These are phyloP conservation scores for Pythium coloratum DNA, from an alignment of 352 stramenopile genomes.

Conservation along the genomic window DNA sequence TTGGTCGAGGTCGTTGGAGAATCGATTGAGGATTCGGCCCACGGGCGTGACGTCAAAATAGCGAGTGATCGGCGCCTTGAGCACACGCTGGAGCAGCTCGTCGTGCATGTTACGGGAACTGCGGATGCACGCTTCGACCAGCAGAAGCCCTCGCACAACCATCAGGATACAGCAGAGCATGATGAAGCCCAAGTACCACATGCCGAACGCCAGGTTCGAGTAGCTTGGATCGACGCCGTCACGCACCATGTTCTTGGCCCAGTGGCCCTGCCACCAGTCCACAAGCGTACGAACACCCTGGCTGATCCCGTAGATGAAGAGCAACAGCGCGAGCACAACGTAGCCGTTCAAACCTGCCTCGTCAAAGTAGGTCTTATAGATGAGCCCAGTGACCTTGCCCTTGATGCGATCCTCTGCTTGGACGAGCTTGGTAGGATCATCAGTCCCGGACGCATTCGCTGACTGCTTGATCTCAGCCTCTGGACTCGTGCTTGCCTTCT, in stretches of 20 bases:
- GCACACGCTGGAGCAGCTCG: slow-evolving; percentile 40
- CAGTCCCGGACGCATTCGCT: neutral
- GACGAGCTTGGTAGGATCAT: slow-evolving; percentile 9
- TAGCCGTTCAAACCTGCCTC: slow-evolving; percentile 24
- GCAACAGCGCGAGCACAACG: slow-evolving; percentile 10
- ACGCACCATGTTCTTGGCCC: slow-evolving; percentile 25
- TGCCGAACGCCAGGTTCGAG: slow-evolving; percentile 5
- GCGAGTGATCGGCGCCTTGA: slow-evolving; percentile 47
- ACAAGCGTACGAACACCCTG: slow-evolving; percentile 11
- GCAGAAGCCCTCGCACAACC: slow-evolving; percentile 28
- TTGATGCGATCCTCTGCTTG: slow-evolving; percentile 28
- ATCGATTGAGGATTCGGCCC: slow-evolving; percentile 62
- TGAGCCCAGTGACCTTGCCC: slow-evolving; percentile 20
- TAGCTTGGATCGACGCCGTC: slow-evolving; percentile 3
- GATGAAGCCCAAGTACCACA: slow-evolving; percentile 44
- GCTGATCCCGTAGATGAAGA: slow-evolving; percentile 1
- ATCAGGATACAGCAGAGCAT: slow-evolving; percentile 25
- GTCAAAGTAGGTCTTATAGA: slow-evolving; percentile 26
- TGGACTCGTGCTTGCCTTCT: neutral
- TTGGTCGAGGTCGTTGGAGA: slow-evolving; percentile 61
- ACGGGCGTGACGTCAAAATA: slow-evolving; percentile 72
- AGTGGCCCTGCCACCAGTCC: slow-evolving; percentile 24
- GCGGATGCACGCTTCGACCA: slow-evolving; percentile 39
- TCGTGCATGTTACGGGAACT: slow-evolving; percentile 40
- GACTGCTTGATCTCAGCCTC: neutral